Evolutionary conservation across 2,329 filamentous ascomycete species (phyloP), one percentile per base, ranked within the genome.

Genomic region (Orbilia javanica): DNA sequence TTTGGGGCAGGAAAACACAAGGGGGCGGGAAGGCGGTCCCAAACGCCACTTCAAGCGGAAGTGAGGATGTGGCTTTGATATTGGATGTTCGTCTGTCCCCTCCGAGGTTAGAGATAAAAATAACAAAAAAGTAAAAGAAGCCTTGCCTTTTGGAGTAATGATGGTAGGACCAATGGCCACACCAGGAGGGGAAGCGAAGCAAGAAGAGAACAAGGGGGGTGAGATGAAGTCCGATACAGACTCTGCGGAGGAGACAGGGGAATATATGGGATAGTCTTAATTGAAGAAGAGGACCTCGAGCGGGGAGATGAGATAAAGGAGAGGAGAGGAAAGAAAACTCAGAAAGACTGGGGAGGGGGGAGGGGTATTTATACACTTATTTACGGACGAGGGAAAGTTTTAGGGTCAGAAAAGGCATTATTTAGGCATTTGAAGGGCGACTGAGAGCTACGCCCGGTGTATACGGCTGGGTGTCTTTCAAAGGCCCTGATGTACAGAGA

Each of bases 291-390:
- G 18, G 4, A 44, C 1, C 15, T 27, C 27, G 22, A n/a, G 39
- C 2, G 25, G 53, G 27, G 44, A 52, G 44, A 34, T 29, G 10
- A 25, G 44, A 44, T 10, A 31, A 55, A 20, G 31, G 15, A n/a
- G 48, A 67, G 31, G 36, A 42, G 31, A 48, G 55, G 46, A 10
- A 27, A 31, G 22, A 18, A 42, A 29, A 52, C 4, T 13, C 1
- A 50, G 44, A 15, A 42, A 53, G 44, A 27, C 15, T 36, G 63
- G 48, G 31, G 20, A n/a, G 15, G 25, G 62, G 20, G 15, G 25
- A 44, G 20, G 11, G 44, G 29, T 20, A 53, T 67, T 67, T 67
- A 67, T 67, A 67, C 29, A 8, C 27, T 2, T 36, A 20, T 60
- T 57, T 57, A 57, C 29, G n/a, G n/a, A 18, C 4, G 11, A 25